Evolutionary conservation across 805 yeast species (phyloP), one percentile per base, ranked within the genome.

Genomic region (Lipomyces anomalus): DNA sequence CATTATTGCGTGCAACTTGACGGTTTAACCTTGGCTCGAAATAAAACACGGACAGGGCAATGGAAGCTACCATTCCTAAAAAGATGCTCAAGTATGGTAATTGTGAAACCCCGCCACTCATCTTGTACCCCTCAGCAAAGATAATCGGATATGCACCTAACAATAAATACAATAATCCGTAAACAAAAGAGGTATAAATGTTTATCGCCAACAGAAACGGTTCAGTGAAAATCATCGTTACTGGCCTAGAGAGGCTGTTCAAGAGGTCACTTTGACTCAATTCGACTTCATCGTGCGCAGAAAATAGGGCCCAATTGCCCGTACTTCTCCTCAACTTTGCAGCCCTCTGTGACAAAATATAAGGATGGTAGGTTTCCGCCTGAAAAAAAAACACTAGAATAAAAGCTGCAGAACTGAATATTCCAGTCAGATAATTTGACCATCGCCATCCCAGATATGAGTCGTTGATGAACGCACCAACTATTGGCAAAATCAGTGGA

Each of bases 11-110:
- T 4, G 22, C 33, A 2, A 42, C 36, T 9, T 24, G 44, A 6
- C 34, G 17, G 23, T 20, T 35, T 6, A 28, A 28, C 22, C 18
- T 21, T n/a, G 39, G 39, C 18, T 42, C 44, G 30, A 38, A 42
- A 46, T 62, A 68, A 58, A 65, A 68, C 40, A 80, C 65, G 58
- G 80, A 72, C 47, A 66, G n/a, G n/a, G n/a, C 65, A 1, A 60
- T 48, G 21, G 80, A 84, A 21, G 78, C 35, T 5, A 74, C 32
- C 67, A 79, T 69, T 47, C 95, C 95, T 41, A 83, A 59, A 40
- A 82, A 73, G 64, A 88, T 68, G 18, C 84, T 80, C 45, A 86
- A 63, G 69, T 85, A 87, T 13, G 96, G 95, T 51, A 87, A 70
- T 65, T 82, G 82, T n/a, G 78, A 78, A 22, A 76, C 78, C 56